Evolutionary conservation across 805 yeast species (phyloP), one percentile per base, ranked within the genome.

Genomic region (Candida vartiovaarae): DNA sequence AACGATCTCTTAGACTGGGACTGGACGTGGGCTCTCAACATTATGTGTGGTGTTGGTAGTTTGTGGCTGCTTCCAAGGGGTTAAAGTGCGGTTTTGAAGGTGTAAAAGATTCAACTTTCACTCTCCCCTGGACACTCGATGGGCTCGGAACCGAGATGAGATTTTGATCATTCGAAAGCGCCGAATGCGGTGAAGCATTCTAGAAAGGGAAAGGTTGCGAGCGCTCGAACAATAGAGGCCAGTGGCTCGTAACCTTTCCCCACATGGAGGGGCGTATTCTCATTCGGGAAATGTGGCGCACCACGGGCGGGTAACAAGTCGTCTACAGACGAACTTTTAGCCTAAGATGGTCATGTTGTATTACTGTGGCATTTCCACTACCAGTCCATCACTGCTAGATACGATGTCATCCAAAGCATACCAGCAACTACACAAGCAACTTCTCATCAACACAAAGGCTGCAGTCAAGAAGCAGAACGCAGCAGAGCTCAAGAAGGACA

Each of bases 1-100:
- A 88, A 84, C 38, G 71, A 55, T 29, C 74, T 47, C 62, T 68
- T 65, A 51, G 59, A 64, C 39, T 48, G 45, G 33, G 39, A 40
- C 32, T 56, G 41, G 43, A 60, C 28, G 20, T 59, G 40, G 38
- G 61, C 49, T 59, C 63, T 56, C 34, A 63, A 49, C 70, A 66
- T 66, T 42, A 38, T 20, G 15, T 30, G 35, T 34, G 33, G 36
- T 24, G 36, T 29, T 32, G 38, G 25, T n/a, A 8, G 20, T 26
- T n/a, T 15, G 15, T 28, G n/a, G 38, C 11, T 20, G 29, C n/a
- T 36, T 36, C 15, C 24, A 15, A 24, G 8, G 25, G 35, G 24
- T 33, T 4, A 15, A 10, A 10, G 37, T 24, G 37, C 10, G 37
- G 8, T 35, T 10, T 35, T 11, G 36, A 36, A 36, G 5, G 10